Evolutionary conservation across 495 filamentous ascomycete genomes (phyloP).

Genomic region (Penicillium manginii): DNA sequence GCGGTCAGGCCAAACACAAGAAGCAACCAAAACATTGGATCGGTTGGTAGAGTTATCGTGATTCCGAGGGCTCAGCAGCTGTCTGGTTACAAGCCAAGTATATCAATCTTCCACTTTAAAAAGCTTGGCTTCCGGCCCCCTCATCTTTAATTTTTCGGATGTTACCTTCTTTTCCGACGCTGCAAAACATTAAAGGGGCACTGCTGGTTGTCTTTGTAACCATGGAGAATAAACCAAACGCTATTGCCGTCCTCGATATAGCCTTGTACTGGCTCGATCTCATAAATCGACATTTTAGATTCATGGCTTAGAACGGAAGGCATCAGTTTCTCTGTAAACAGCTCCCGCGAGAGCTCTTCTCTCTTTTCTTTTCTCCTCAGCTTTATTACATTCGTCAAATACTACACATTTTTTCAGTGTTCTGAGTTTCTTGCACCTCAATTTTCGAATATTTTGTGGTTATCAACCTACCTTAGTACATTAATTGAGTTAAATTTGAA

Average conservation of each 20-base stretch:
- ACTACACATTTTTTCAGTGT: no score
- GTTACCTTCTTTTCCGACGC: constrained; percentile 17
- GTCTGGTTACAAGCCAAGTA: background rate
- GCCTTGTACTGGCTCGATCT: background rate
- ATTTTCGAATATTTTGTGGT: no score
- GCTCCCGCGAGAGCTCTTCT: no score
- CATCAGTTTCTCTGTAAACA: no score
- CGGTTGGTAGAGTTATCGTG: background rate
- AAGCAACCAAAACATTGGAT: constrained; percentile 14
- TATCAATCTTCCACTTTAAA: background rate
- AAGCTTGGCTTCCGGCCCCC: constrained; percentile 2
- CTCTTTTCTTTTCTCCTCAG: no score
- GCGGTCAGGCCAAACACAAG: constrained; percentile 12
- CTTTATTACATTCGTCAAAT: no score
- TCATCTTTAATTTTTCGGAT: constrained; percentile 20
- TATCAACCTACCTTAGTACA: no score
- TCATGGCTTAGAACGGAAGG: no score
- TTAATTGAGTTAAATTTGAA: no score
- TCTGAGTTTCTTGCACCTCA: no score
- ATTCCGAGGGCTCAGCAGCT: background rate
- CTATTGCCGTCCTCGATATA: background rate
- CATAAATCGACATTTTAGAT: background rate
- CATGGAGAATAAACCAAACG: background rate
- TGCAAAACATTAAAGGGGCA: background rate
- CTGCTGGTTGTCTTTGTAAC: background rate